phyloP scores from a whole-genome alignment of 163 green algal species.

The Chloromonas sp. region DNA sequence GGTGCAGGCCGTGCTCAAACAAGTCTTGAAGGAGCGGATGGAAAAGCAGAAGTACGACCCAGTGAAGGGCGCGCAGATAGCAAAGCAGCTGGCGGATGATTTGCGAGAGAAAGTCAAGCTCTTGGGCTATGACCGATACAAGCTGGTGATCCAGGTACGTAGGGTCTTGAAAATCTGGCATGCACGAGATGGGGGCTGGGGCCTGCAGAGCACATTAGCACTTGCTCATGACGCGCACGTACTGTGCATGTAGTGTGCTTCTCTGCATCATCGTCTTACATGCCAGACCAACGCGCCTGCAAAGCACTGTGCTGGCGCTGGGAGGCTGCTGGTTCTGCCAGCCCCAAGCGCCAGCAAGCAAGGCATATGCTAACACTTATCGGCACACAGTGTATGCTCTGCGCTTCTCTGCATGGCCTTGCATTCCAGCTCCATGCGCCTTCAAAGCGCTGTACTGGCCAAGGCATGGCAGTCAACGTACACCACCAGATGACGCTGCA shows the following conservation, averaged over 20 bases:
- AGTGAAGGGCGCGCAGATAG: slow-evolving; percentile 70
- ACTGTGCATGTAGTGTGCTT: too few species aligned
- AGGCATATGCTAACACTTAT: too few species aligned
- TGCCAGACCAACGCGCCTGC: too few species aligned
- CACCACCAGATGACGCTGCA: too few species aligned
- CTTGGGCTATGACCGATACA: slow-evolving; percentile 82
- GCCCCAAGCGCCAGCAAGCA: too few species aligned
- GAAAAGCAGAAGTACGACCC: slow-evolving; percentile 77
- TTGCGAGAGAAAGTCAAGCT: slow-evolving; percentile 76
- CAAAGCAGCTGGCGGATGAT: slow-evolving; percentile 81
- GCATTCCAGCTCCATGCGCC: not conserved
- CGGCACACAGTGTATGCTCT: too few species aligned
- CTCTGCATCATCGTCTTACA: too few species aligned
- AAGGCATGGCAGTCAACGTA: too few species aligned
- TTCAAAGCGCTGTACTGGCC: too few species aligned
- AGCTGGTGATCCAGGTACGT: slow-evolving; percentile 68
- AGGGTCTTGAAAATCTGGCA: too few species aligned
- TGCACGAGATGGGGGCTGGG: slow-evolving; percentile 2
- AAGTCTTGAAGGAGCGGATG: slow-evolving; percentile 66
- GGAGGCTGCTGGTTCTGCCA: too few species aligned
- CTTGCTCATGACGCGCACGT: not conserved
- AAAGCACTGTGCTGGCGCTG: too few species aligned
- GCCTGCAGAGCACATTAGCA: not conserved
- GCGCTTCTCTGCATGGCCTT: not conserved
- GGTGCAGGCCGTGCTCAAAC: slow-evolving; percentile 54